Percentiles rank a stretch among this genome's conserved stretches.
Evolutionary conservation across 805 yeast species (phyloP).

Genomic region (Nakazawaea molendinolei): DNA sequence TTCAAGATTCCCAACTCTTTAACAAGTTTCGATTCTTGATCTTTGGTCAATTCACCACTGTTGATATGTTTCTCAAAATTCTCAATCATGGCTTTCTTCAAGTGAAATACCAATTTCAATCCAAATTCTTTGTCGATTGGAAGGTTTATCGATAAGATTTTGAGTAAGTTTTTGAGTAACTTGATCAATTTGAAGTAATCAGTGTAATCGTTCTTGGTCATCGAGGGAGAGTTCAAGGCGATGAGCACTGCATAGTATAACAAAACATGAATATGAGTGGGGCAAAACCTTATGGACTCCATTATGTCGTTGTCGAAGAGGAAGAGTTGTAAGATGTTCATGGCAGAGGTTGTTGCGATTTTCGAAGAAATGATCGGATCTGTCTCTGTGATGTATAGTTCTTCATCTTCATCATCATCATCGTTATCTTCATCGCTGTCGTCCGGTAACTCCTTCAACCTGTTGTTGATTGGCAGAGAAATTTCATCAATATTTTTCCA

Average conservation of each 20-base stretch:
- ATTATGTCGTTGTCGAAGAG: conserved; percentile 53
- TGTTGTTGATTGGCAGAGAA: conserved; percentile 30
- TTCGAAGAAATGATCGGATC: conserved; percentile 24
- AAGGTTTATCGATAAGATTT: conserved; percentile 33
- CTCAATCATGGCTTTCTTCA: conserved; percentile 22
- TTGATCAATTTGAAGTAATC: conserved; percentile 31
- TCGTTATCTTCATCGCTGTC: conserved; percentile 13
- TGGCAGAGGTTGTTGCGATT: conserved; percentile 58
- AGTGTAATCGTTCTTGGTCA: conserved; percentile 15
- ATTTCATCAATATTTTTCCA: conserved; percentile 13
- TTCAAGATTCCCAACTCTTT: conserved; percentile 19
- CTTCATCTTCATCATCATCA: conserved; percentile 20
- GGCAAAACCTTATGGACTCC: conserved; percentile 52
- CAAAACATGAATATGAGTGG: conserved; percentile 70
- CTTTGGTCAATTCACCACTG: conserved; percentile 13
- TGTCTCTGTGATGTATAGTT: conserved; percentile 24
- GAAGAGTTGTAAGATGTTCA: conserved; percentile 52
- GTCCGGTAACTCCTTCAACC: background rate
- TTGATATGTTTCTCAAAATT: conserved; percentile 18
- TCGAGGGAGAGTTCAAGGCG: conserved; percentile 40
- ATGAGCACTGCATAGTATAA: conserved; percentile 59
- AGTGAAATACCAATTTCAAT: conserved; percentile 28
- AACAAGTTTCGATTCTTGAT: conserved; percentile 13
- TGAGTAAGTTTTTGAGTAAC: conserved; percentile 36
- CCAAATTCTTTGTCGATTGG: conserved; percentile 53